These are phyloP conservation scores for Casuarina glauca DNA, from an alignment of 306 rosid species.

Conservation along the genomic window DNA sequence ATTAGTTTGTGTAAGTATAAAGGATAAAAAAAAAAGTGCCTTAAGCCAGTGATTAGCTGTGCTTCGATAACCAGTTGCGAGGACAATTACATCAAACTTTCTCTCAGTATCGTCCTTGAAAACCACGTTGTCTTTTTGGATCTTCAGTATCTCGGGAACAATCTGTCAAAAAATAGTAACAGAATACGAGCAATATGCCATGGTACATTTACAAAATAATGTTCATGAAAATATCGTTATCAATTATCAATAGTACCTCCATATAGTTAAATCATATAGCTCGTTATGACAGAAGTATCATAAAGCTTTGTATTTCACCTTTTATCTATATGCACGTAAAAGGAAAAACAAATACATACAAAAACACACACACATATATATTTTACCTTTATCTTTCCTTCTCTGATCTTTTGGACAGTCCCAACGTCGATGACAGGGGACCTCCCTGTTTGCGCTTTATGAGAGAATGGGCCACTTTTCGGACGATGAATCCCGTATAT, in stretches of 20 bases:
- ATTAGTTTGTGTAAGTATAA: background rate
- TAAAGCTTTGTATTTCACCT: too few species aligned
- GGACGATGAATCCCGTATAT: constrained; percentile 39
- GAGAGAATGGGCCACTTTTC: constrained; percentile 41
- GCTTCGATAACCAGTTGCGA: constrained; percentile 70
- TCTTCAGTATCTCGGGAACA: constrained; percentile 37
- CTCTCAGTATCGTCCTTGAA: constrained; percentile 37
- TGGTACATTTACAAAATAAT: too few species aligned
- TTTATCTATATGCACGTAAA: background rate
- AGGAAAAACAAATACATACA: background rate
- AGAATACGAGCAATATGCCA: too few species aligned
- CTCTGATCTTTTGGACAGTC: constrained; percentile 36
- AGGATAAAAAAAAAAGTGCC: constrained; percentile 26
- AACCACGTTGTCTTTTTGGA: constrained; percentile 33
- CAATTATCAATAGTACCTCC: too few species aligned
- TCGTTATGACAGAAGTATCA: too few species aligned
- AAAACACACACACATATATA: too few species aligned
- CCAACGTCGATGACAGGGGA: constrained; percentile 57
- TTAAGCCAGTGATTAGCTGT: constrained; percentile 51
- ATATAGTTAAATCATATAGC: too few species aligned
- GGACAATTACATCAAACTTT: constrained; percentile 51
- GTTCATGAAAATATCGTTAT: too few species aligned
- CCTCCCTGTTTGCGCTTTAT: constrained; percentile 35
- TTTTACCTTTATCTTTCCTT: constrained; percentile 42
- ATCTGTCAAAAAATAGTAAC: constrained; percentile 26